These are phyloP conservation scores for Magnolia kwangsiensis DNA, from an alignment of 164 flowering plant genomes.

Conservation along the genomic window DNA sequence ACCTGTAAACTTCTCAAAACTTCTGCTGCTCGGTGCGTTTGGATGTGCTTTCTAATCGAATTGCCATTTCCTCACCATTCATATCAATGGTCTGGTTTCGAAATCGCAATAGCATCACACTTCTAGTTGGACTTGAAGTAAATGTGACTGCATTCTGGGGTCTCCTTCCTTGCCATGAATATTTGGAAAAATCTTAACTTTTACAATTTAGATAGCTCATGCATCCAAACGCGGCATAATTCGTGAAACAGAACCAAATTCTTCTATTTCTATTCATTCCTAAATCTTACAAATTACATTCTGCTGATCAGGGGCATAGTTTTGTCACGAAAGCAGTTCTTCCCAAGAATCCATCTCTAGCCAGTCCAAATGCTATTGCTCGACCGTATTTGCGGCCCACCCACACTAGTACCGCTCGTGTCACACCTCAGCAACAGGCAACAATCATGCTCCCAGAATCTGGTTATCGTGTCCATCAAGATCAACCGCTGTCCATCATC, in stretches of 20 bases:
- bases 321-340: slow-evolving; percentile 28
- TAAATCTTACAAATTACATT: background rate
- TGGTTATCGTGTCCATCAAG: slow-evolving; percentile 19
- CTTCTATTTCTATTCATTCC: background rate
- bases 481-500: slow-evolving; percentile 25
- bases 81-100: no score
- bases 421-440: slow-evolving; percentile 30
- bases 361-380: slow-evolving; percentile 16
- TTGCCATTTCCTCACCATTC: no score
- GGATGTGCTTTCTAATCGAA: no score
- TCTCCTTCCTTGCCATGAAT: no score
- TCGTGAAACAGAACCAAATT: no score
- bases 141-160: background rate
- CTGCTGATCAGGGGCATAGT: slow-evolving; percentile 42
- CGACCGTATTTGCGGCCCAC: slow-evolving; percentile 24
- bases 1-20: slow-evolving; percentile 49
- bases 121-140: no score
- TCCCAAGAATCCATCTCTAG: slow-evolving; percentile 17
- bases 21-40: no score
- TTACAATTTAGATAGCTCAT: background rate
- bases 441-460: slow-evolving; percentile 23
- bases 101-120: background rate
- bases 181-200: background rate
- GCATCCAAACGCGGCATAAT: no score
- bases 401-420: slow-evolving; percentile 3